phyloP scores from a whole-genome alignment of 2,329 filamentous ascomycete genomes.

The Pseudogymnoascus sp. region DNA sequence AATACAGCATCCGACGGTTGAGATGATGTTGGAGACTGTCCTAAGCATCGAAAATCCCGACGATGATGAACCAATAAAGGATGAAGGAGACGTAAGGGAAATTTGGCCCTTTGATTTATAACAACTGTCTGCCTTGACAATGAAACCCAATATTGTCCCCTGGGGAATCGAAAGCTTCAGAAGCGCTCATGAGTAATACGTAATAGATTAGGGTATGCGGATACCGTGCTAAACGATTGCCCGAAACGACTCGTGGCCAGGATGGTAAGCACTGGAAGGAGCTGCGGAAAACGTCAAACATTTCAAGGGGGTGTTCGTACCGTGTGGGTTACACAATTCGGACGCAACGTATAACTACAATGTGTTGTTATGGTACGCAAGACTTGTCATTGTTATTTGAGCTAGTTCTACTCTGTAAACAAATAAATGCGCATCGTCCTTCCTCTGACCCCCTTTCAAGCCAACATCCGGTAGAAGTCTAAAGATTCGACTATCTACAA shows the following conservation, averaged over 20 bases:
- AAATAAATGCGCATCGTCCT: neutral
- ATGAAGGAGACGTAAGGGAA: neutral
- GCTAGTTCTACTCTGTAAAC: neutral
- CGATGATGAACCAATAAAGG: neutral
- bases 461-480: neutral
- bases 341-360: neutral
- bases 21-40: slow-evolving; percentile 5
- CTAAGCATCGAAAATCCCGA: neutral
- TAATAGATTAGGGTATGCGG: too few relatives aligned
- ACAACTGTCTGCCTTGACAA: neutral
- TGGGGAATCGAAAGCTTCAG: too few relatives aligned
- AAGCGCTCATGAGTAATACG: too few relatives aligned
- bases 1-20: slow-evolving; percentile 18
- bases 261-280: neutral
- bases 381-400: neutral
- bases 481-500: neutral
- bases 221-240: neutral
- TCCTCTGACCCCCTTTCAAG: neutral
- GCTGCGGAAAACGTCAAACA: neutral
- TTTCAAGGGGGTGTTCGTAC: neutral
- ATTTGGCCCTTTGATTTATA: slow-evolving; percentile 4
- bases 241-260: neutral
- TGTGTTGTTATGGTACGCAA: neutral
- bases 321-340: neutral
- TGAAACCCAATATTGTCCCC: too few relatives aligned